phyloP scores from a whole-genome alignment of 768 basidiomycete genomes.

The Mycena rebaudengoi region DNA sequence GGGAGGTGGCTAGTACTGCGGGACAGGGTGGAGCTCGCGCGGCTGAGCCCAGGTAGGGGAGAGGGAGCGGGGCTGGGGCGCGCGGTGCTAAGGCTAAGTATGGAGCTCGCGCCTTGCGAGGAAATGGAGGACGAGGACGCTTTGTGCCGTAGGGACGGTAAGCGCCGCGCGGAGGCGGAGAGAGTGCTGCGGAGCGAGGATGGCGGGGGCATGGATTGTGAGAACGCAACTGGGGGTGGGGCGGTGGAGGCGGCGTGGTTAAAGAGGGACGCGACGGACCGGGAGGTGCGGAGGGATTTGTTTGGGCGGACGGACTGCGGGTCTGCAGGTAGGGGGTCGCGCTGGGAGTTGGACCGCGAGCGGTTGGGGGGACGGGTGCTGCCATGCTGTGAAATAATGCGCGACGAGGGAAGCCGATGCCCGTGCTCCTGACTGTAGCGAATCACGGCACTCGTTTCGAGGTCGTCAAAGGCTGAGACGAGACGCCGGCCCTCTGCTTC shows the following conservation, averaged over 20 bases:
- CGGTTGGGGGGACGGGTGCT: background rate
- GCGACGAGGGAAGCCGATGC: conserved; percentile 39
- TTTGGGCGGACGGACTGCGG: conserved; percentile 20
- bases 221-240: conserved; percentile 21
- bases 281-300: conserved; percentile 23
- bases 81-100: conserved; percentile 26
- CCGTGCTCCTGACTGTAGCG: conserved; percentile 53
- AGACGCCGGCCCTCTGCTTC: conserved; percentile 72
- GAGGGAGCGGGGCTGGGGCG: conserved; percentile 12
- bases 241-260: background rate
- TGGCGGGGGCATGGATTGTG: conserved; percentile 33
- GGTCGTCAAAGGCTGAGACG: conserved; percentile 71
- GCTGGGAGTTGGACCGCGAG: conserved; percentile 16
- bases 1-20: conserved; percentile 56
- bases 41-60: no score
- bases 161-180: conserved; percentile 38
- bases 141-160: conserved; percentile 50
- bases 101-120: conserved; percentile 47
- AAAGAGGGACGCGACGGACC: conserved; percentile 19
- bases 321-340: background rate
- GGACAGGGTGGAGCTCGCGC: conserved; percentile 37
- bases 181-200: conserved; percentile 33
- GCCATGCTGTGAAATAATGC: conserved; percentile 6
- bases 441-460: conserved; percentile 67
- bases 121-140: conserved; percentile 63